phyloP scores from a whole-genome alignment of 2,329 filamentous ascomycete genomes.

The Fusarium cyanostomum region DNA sequence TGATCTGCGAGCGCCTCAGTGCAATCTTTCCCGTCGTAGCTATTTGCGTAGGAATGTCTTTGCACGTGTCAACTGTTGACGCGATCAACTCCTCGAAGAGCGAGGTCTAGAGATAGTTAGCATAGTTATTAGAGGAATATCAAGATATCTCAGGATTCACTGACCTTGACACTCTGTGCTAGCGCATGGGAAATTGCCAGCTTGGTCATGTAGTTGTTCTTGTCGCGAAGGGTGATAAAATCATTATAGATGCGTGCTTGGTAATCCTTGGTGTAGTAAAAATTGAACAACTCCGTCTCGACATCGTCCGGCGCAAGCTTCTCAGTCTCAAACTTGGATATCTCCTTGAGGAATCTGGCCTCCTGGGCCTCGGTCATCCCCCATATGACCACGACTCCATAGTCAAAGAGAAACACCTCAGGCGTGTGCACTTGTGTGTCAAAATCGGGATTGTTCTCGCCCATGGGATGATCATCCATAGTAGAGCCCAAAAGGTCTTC shows the following conservation, averaged over 20 bases:
- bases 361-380: conserved; percentile 94
- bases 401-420: conserved; percentile 96
- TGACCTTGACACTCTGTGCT: conserved; percentile 91
- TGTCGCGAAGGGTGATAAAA: conserved; percentile 94
- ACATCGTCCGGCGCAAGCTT: conserved; percentile 89
- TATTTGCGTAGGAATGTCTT: conserved; percentile 92
- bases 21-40: conserved; percentile 92
- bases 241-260: conserved; percentile 99
- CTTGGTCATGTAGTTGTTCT: conserved; percentile 98
- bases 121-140: not conserved
- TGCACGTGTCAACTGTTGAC: conserved; percentile 91
- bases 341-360: conserved; percentile 89
- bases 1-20: conserved; percentile 88
- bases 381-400: conserved; percentile 98
- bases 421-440: conserved; percentile 91
- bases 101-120: conserved; percentile 71
- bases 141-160: not conserved
- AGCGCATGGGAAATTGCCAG: conserved; percentile 95
- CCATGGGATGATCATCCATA: conserved; percentile 50
- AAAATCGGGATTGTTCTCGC: conserved; percentile 72
- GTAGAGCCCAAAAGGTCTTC: conserved; percentile 50
- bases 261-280: conserved; percentile 98
- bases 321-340: conserved; percentile 92
- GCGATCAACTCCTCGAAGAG: conserved; percentile 96
- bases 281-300: conserved; percentile 98